Evolutionary conservation across 176 grass and related monocot genomes (phyloP), one percentile per base, ranked within the genome.

Genomic region (Carex cristatella): DNA sequence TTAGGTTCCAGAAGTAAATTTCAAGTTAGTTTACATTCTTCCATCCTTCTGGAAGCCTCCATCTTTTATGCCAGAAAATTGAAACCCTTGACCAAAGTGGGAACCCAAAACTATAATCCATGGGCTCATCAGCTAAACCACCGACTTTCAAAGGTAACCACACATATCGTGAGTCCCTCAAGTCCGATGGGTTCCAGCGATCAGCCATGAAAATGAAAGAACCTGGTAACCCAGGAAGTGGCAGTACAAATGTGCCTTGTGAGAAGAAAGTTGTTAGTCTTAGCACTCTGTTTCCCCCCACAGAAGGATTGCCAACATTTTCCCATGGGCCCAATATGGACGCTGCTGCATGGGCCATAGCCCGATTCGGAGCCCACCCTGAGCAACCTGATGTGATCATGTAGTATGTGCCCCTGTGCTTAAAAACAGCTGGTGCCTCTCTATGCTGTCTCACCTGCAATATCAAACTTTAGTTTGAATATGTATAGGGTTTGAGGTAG

Each of bases 171-270:
- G 96, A 98, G 80, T 98, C 91, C 40, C 61, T 90, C 87, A 98
- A 61, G 69, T 95, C 85, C 0, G 93, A 85, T 5, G 91, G 96
- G 80, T 90, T 98, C 93, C 96, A 98, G 64, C 96, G 89, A 89
- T 98, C 96, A 12, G 95, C 90, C 96, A 98, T 95, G 86, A 98
- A 95, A 83, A 98, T 89, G 85, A 94, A 98, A 9, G 88, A 84
- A 27, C 96, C 91, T 15, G 95, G 87, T 79, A 98, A 83, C 69
- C 89, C 91, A 77, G 86, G 89, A 74, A 98, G 60, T 1, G 95
- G 95, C 11, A 92, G 73, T 38, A 95, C 95, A 80, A 89, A 98
- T 15, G 95, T 98, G 89, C 95, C 90, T 60, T 98, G 95, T 9
- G 95, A 89, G 60, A 95, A 89, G 76, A 98, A 98, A 7, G 90